A percentile compares a stretch with the other conserved stretches of the same genome.
Conservation (phyloP, 2,329 filamentous ascomycete genomes). For the Alternaria angustiovoidea region DNA sequence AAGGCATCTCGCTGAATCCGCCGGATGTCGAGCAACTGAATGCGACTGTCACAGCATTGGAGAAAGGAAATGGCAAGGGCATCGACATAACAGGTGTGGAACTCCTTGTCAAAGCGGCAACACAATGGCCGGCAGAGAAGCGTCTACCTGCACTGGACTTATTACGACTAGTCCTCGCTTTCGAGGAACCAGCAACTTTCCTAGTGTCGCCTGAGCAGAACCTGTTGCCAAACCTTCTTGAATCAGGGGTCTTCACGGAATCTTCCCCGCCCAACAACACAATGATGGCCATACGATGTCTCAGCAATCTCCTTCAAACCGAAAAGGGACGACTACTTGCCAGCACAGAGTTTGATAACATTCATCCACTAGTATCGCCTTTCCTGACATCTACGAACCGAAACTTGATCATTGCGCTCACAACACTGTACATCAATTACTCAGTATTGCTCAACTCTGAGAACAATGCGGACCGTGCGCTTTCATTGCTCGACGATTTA, state of each 20-base stretch:
- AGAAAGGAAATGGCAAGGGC: slow-evolving; percentile 53
- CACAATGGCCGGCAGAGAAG: slow-evolving; percentile 80
- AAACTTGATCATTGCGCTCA: slow-evolving; percentile 82
- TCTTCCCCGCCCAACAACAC: slow-evolving; percentile 76
- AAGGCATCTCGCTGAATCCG: slow-evolving; percentile 76
- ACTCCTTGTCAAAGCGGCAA: slow-evolving; percentile 75
- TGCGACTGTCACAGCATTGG: slow-evolving; percentile 69
- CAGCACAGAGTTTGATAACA: slow-evolving; percentile 65
- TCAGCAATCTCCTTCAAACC: slow-evolving; percentile 85
- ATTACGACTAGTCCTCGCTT: slow-evolving; percentile 79
- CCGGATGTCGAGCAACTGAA: slow-evolving; percentile 71
- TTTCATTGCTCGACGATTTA: slow-evolving; percentile 68
- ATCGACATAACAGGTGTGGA: slow-evolving; percentile 64
- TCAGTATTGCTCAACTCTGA: slow-evolving; percentile 71
- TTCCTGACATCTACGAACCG: slow-evolving; percentile 69
- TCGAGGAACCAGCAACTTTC: slow-evolving; percentile 70
- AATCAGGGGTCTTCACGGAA: slow-evolving; percentile 64
- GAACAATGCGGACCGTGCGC: slow-evolving; percentile 57
- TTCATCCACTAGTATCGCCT: slow-evolving; percentile 69
- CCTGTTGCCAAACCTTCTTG: slow-evolving; percentile 68
- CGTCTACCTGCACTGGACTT: slow-evolving; percentile 87
- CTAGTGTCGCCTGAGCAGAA: slow-evolving; percentile 62
- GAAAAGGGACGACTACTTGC: slow-evolving; percentile 70
- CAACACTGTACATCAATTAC: slow-evolving; percentile 86
- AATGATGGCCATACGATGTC: slow-evolving; percentile 83